Conservation (phyloP, 768 basidiomycete species). For the Boletus rufocinnamomeus region DNA sequence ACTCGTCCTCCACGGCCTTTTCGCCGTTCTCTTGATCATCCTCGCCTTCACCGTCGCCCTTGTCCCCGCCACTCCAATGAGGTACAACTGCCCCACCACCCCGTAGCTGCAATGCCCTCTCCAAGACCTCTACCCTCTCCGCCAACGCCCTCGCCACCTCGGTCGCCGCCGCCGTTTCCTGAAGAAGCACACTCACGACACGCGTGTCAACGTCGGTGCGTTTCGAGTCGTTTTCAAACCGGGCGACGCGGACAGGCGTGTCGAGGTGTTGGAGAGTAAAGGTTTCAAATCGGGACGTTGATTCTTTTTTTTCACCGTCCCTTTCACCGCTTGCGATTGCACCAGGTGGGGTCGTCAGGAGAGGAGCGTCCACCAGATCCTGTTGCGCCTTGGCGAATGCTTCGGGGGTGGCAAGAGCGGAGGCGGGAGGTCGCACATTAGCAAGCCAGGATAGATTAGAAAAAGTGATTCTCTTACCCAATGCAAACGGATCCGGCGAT, state of each 20-base stretch:
- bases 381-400: conserved; percentile 26
- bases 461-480: conserved; percentile 14
- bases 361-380: background rate
- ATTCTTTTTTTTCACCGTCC: background rate
- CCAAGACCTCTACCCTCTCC: conserved; percentile 29
- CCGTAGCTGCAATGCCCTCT: conserved; percentile 17
- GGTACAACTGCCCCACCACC: background rate
- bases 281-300: background rate
- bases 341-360: background rate
- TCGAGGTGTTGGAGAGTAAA: background rate
- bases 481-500: conserved; percentile 25
- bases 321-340: background rate
- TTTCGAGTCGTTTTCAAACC: conserved; percentile 1
- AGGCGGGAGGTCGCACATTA: background rate
- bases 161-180: conserved; percentile 20
- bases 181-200: conserved; percentile 19
- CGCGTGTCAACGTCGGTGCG: conserved; percentile 1
- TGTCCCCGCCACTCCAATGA: background rate
- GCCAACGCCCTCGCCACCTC: conserved; percentile 19
- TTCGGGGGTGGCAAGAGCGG: background rate
- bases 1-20: conserved; percentile 4
- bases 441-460: background rate
- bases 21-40: background rate
- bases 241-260: conserved; percentile 11
- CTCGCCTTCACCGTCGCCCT: too few species aligned